Conservation (phyloP, 2,329 filamentous ascomycete genomes). For the Clathrospora elynae region DNA sequence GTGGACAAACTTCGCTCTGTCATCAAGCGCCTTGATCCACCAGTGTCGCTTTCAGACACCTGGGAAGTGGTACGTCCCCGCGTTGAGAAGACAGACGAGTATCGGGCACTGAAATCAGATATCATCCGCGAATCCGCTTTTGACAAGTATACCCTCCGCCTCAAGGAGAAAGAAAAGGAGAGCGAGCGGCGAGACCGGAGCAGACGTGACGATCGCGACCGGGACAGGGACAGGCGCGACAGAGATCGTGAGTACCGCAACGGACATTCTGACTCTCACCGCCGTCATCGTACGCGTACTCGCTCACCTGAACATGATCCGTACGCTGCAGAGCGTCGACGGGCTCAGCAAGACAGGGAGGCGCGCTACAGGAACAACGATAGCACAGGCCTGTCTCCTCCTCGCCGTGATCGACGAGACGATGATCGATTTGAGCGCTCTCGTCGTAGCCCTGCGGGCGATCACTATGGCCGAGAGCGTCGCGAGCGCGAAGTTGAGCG, state of each 20-base stretch:
- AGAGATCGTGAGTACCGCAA: slow-evolving; percentile 50
- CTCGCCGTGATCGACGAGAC: slow-evolving; percentile 51
- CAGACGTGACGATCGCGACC: slow-evolving; percentile 52
- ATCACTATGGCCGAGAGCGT: slow-evolving; percentile 82
- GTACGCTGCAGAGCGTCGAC: slow-evolving; percentile 93
- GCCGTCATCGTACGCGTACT: slow-evolving; percentile 65
- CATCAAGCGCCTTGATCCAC: slow-evolving; percentile 89
- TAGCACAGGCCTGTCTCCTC: slow-evolving; percentile 65
- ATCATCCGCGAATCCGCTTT: slow-evolving; percentile 83
- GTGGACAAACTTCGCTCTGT: slow-evolving; percentile 82
- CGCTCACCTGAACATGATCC: slow-evolving; percentile 90
- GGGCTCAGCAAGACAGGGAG: slow-evolving; percentile 91
- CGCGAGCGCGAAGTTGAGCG: slow-evolving; percentile 88
- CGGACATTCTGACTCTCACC: slow-evolving; percentile 47
- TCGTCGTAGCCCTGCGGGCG: slow-evolving; percentile 63
- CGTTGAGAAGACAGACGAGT: slow-evolving; percentile 82
- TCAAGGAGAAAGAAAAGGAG: slow-evolving; percentile 93
- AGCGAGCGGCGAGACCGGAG: slow-evolving; percentile 61
- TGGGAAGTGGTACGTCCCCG: slow-evolving; percentile 87
- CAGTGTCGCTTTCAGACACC: slow-evolving; percentile 75
- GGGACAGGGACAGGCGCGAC: slow-evolving; percentile 49
- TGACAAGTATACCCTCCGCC: slow-evolving; percentile 85
- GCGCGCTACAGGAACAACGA: slow-evolving; percentile 86
- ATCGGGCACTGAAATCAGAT: slow-evolving; percentile 79
- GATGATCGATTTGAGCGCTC: slow-evolving; percentile 52